phyloP scores from a whole-genome alignment of 495 filamentous ascomycete genomes.

The Aspergillus carlsbadensis region DNA sequence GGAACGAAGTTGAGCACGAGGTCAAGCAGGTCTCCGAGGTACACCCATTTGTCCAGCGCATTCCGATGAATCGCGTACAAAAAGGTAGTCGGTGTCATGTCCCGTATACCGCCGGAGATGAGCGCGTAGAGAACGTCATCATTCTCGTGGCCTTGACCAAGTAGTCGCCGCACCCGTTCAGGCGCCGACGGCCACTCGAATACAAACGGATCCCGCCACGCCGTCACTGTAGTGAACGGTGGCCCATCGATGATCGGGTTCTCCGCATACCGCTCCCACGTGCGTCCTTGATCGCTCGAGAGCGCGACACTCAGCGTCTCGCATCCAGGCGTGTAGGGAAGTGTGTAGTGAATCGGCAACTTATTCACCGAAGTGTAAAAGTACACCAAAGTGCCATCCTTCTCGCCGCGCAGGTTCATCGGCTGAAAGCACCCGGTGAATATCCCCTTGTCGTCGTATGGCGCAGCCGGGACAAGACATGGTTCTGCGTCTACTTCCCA shows the following conservation, averaged over 20 bases:
- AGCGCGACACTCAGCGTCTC: constrained; percentile 52
- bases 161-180: not conserved
- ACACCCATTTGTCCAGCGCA: constrained; percentile 51
- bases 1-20: constrained; percentile 42
- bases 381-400: constrained; percentile 39
- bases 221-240: constrained; percentile 48
- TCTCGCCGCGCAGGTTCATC: constrained; percentile 37
- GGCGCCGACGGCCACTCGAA: constrained; percentile 40
- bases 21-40: constrained; percentile 47
- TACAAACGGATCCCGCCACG: constrained; percentile 56
- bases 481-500: constrained; percentile 39
- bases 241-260: constrained; percentile 51
- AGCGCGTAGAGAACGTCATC: constrained; percentile 38
- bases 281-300: constrained; percentile 48
- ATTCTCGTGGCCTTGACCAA: constrained; percentile 11
- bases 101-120: constrained; percentile 51
- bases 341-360: constrained; percentile 49
- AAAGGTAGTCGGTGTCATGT: constrained; percentile 47
- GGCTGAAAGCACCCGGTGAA: constrained; percentile 53
- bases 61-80: constrained; percentile 49
- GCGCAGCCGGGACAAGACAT: constrained; percentile 32
- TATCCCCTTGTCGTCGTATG: constrained; percentile 51
- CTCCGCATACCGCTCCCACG: constrained; percentile 46
- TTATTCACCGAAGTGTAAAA: constrained; percentile 53
- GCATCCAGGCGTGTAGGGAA: constrained; percentile 47